Percentiles rank a stretch among this genome's conserved stretches.
These are phyloP conservation scores for Coniella lustricola DNA, from an alignment of 2,329 filamentous ascomycete species.

Conservation along the genomic window DNA sequence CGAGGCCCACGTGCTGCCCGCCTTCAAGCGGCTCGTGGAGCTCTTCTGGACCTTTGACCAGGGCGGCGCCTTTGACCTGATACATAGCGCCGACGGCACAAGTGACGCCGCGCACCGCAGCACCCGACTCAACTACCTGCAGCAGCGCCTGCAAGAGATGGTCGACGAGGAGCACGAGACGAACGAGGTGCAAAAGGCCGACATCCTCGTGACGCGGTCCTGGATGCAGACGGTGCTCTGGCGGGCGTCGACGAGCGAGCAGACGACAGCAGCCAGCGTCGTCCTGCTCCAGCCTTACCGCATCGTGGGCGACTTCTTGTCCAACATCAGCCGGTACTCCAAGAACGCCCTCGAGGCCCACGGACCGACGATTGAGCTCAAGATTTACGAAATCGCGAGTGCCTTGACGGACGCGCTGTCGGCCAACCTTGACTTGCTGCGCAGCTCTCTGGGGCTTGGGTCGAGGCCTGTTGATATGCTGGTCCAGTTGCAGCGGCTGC, in stretches of 20 bases:
- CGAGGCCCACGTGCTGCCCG: constrained; percentile 37
- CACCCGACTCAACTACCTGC: constrained; percentile 32
- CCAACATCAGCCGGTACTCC: constrained; percentile 35
- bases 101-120: constrained; percentile 20
- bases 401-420: constrained; percentile 35
- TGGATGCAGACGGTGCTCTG: constrained; percentile 45
- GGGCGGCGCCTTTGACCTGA: constrained; percentile 39
- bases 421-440: constrained; percentile 18
- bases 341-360: constrained; percentile 41
- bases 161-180: constrained; percentile 30
- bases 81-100: constrained; percentile 31
- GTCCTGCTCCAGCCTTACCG: constrained; percentile 31
- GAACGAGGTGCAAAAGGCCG: constrained; percentile 43
- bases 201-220: constrained; percentile 41
- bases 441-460: constrained; percentile 7
- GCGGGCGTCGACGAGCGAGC: constrained; percentile 30
- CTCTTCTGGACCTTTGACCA: constrained; percentile 45
- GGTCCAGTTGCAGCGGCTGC: constrained; percentile 30
- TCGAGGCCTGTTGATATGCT: constrained; percentile 30
- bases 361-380: constrained; percentile 41
- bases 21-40: constrained; percentile 41
- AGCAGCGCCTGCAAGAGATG: constrained; percentile 35
- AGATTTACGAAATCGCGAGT: constrained; percentile 40
- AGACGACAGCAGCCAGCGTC: constrained; percentile 21
- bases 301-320: constrained; percentile 39